phyloP scores from a whole-genome alignment of 257 asterid species.

The Fraxinus pennsylvanica region DNA sequence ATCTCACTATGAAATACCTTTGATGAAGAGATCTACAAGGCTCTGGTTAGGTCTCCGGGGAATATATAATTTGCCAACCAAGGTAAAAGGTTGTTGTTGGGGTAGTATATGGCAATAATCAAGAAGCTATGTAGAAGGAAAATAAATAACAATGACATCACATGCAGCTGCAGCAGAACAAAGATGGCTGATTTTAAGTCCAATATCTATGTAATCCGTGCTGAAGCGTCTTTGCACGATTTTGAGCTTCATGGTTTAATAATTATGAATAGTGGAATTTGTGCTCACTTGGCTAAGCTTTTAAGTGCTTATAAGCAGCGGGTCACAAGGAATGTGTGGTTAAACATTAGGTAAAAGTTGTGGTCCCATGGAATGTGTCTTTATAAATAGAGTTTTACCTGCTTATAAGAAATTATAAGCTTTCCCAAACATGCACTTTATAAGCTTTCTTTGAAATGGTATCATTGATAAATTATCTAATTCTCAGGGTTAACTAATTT shows the following conservation, averaged over 20 bases:
- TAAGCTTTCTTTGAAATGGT: not conserved
- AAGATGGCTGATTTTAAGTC: not conserved
- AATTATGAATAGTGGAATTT: not conserved
- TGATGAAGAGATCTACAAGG: not conserved
- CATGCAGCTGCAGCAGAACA: not conserved
- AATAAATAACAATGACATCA: not conserved
- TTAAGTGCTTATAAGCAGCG: not conserved
- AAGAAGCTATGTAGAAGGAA: not conserved
- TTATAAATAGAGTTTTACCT: not conserved
- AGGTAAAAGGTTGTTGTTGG: not conserved
- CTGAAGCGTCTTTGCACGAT: not conserved
- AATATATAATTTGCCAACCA: not conserved
- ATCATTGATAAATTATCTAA: not conserved
- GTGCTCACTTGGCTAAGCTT: not conserved
- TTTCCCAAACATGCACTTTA: not conserved
- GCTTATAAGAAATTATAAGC: not conserved
- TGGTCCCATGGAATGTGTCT: not conserved
- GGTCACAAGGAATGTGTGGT: not conserved
- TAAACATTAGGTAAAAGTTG: not conserved
- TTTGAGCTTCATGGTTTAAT: not conserved
- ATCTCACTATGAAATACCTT: not conserved
- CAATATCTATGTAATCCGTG: not conserved
- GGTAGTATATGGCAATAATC: not conserved
- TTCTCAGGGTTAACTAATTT: not conserved
- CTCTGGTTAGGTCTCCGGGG: not conserved